These are phyloP conservation scores for Dendrocalamus latiflorus DNA, from an alignment of 202 grass and related monocot genomes.

Conservation along the genomic window DNA sequence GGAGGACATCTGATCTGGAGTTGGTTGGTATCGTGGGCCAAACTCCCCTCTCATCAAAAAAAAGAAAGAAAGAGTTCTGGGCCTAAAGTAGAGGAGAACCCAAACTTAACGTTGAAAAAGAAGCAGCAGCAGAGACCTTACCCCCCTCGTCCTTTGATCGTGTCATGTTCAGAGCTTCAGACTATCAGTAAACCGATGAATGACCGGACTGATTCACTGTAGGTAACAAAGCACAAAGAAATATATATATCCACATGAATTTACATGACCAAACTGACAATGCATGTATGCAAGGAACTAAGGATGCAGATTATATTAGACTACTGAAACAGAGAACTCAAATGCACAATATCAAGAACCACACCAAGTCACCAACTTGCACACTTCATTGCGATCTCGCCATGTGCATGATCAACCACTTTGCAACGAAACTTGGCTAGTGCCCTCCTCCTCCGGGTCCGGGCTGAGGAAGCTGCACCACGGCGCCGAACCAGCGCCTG, in stretches of 20 bases:
- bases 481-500: constrained; percentile 24
- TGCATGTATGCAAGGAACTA: neutral
- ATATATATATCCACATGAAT: neutral
- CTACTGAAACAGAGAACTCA: neutral
- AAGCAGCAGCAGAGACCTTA: no score
- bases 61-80: no score
- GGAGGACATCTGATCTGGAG: no score
- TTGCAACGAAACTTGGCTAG: neutral
- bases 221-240: no score
- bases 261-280: neutral
- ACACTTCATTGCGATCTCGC: neutral
- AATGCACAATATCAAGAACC: neutral
- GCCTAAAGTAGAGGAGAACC: no score
- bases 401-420: neutral
- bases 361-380: neutral
- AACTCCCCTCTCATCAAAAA: no score
- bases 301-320: neutral
- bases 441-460: neutral
- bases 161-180: no score
- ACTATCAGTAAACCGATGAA: no score
- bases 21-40: no score
- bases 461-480: neutral
- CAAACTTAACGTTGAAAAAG: no score
- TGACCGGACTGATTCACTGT: no score
- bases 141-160: no score